These are phyloP conservation scores for Xanthoparmelia taractica DNA, from an alignment of 495 filamentous ascomycete genomes.

Conservation along the genomic window DNA sequence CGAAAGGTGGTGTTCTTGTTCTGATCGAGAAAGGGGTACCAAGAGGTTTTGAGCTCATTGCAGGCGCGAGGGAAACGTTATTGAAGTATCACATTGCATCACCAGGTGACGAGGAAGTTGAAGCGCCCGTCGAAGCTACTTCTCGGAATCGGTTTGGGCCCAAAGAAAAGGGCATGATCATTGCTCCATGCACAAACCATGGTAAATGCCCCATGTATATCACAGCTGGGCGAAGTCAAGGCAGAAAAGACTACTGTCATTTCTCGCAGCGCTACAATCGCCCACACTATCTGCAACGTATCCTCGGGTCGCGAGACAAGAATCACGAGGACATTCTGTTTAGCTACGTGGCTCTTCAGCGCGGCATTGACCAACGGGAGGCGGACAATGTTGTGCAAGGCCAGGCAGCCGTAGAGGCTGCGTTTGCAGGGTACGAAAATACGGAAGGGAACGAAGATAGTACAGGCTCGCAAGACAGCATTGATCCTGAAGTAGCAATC, in stretches of 20 bases:
- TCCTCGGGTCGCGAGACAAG: constrained; percentile 58
- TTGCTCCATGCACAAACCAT: constrained; percentile 95
- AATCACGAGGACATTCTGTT: constrained; percentile 90
- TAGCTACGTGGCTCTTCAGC: constrained; percentile 81
- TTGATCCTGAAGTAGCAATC: constrained; percentile 2
- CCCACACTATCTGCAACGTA: constrained; percentile 70
- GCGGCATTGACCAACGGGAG: constrained; percentile 53
- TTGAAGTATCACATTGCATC: constrained; percentile 68
- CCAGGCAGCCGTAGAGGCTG: constrained; percentile 39
- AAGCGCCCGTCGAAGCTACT: constrained; percentile 34
- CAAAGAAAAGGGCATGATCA: constrained; percentile 79
- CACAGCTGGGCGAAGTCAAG: constrained; percentile 53
- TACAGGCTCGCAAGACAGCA: constrained; percentile 4
- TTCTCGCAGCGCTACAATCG: constrained; percentile 85
- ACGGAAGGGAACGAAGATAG: constrained; percentile 12
- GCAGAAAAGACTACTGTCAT: constrained; percentile 83
- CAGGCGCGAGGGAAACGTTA: constrained; percentile 68
- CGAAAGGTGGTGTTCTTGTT: constrained; percentile 78
- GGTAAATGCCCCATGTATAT: constrained; percentile 80
- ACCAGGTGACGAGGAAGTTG: constrained; percentile 46
- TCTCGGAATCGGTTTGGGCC: constrained; percentile 32
- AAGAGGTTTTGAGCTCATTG: constrained; percentile 85
- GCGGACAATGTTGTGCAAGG: constrained; percentile 36
- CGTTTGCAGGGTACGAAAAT: constrained; percentile 46
- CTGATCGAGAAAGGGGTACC: constrained; percentile 87